Percentiles rank a stretch among this genome's conserved stretches.
phyloP scores from a whole-genome alignment of 495 filamentous ascomycete genomes.

The Sabuloglossum arenarium region DNA sequence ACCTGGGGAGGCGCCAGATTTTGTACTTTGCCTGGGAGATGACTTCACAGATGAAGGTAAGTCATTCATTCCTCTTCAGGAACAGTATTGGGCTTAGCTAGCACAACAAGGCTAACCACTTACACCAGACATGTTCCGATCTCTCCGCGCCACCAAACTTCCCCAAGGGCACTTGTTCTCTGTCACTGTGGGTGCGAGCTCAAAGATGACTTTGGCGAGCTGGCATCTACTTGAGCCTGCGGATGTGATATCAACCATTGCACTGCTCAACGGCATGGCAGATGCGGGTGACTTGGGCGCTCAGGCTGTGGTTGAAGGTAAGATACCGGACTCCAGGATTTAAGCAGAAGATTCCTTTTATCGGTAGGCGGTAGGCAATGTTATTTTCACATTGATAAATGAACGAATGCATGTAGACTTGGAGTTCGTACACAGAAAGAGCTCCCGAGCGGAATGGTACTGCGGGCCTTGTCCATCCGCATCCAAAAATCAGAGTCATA shows the following conservation, averaged over 20 bases:
- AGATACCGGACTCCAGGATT: conserved; percentile 1
- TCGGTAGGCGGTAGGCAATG: background rate
- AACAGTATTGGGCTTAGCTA: background rate
- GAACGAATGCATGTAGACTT: background rate
- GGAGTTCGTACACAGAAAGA: background rate
- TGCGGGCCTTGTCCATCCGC: too few relatives aligned
- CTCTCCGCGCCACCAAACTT: conserved; percentile 22
- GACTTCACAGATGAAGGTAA: conserved; percentile 95
- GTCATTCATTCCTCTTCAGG: conserved; percentile 8
- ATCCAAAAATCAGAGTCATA: too few relatives aligned
- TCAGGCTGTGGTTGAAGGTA: conserved; percentile 16
- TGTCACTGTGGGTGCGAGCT: conserved; percentile 69
- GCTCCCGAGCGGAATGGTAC: too few relatives aligned
- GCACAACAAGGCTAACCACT: conserved; percentile 2
- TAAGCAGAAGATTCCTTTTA: background rate
- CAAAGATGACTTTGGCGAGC: conserved; percentile 65
- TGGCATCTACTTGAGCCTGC: conserved; percentile 75
- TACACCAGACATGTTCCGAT: conserved; percentile 23
- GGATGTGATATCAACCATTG: conserved; percentile 65
- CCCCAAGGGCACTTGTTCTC: conserved; percentile 51
- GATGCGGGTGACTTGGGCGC: conserved; percentile 25
- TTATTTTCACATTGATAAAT: background rate
- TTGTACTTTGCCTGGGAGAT: conserved; percentile 77
- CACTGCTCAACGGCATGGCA: conserved; percentile 36
- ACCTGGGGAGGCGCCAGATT: conserved; percentile 34